These are phyloP conservation scores for Syzygium oleosum DNA, from an alignment of 345 rosid species.

Conservation along the genomic window DNA sequence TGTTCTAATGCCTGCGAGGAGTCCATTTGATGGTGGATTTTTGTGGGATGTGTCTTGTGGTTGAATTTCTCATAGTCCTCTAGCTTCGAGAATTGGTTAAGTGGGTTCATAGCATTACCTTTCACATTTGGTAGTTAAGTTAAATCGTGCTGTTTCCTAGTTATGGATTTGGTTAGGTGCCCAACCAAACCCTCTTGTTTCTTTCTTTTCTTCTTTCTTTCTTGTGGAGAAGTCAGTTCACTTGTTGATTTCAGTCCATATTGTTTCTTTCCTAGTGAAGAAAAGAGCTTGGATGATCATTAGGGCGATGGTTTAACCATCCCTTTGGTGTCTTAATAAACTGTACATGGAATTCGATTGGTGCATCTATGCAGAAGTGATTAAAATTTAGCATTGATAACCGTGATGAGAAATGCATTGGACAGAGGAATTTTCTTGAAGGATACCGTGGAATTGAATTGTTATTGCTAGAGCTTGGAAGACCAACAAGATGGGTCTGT, in stretches of 20 bases:
- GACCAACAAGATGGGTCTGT: not conserved
- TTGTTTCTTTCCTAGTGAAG: not conserved
- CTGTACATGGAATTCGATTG: not conserved
- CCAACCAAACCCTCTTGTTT: not conserved
- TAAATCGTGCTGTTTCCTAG: not conserved
- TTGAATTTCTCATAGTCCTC: not conserved
- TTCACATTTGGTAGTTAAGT: not conserved
- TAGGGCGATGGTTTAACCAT: not conserved
- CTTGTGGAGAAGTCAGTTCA: not conserved
- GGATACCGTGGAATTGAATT: not conserved
- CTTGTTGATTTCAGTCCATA: not conserved
- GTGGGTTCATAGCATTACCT: not conserved
- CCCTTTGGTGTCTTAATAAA: not conserved
- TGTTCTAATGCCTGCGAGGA: slow-evolving; percentile 3
- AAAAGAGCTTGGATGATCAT: not conserved
- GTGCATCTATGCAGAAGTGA: not conserved
- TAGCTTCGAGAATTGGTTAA: not conserved
- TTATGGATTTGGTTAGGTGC: not conserved
- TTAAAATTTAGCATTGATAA: not conserved
- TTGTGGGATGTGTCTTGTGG: not conserved
- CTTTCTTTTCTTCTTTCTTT: not conserved
- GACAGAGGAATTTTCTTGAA: not conserved
- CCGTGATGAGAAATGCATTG: not conserved
- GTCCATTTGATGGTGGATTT: not conserved
- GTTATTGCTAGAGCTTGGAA: not conserved